Base-by-base conservation (phyloP, 129 eudicot species). In the Glebionis coronaria region DNA sequence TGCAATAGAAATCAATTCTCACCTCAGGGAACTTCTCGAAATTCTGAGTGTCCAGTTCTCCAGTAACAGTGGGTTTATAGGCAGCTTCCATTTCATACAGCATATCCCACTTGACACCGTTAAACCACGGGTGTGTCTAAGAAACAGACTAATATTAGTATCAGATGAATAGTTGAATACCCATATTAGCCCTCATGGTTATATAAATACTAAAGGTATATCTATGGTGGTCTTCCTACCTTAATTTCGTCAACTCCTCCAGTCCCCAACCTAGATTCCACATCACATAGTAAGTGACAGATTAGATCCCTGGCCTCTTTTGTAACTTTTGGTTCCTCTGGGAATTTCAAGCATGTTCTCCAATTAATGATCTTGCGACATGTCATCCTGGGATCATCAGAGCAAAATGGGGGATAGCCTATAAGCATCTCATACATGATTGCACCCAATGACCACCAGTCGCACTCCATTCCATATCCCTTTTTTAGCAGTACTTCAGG, bases 381-480 rank as follows among this genome's bases (percentile, higher is more conserved):
- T 18, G 97, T 87, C 78, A 86, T 84, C 73, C 97, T 90, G 11
- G 97, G 95, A 82, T 90, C 97, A 58, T 90, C 97, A 28, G 97
- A 90, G 67, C 97, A 90, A 78, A 87, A 86, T 47, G 97, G 97
- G 69, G 97, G 97, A 82, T 86, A 90, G 35, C 97, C 97, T 16
- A 90, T 83, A 70, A 90, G 95, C 97, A 90, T 90, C 74, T 90
- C 97, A 65, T 90, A 90, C 95, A 90, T 71, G 65, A 90, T 90
- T 63, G 95, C 91, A 21, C 97, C 95, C 56, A 90, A 69, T 56
- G 97, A 90, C 97, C 97, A 90, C 97, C 95, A 87, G 68, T 90
- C 97, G 65, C 97, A 90, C 81, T 90, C 95, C 88, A 86, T 82
- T 66, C 97, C 95, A 47, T 90, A 90, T 53, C 97, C 97, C 54